phyloP scores from a whole-genome alignment of 257 asterid species.

The Linaria vulgaris region DNA sequence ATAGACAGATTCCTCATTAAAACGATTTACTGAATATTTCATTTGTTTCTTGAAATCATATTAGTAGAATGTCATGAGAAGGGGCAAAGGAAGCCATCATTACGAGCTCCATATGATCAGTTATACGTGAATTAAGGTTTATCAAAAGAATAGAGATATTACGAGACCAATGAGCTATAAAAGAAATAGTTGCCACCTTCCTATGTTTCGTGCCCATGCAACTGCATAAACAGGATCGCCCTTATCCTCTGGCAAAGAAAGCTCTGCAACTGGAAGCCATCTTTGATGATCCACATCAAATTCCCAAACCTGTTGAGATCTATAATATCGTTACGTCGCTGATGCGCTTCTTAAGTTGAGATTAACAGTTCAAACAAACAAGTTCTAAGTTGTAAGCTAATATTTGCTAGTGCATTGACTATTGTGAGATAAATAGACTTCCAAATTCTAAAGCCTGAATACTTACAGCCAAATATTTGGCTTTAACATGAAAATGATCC shows the following conservation, averaged over 20 bases:
- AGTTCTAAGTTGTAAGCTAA: not conserved
- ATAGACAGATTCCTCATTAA: not conserved
- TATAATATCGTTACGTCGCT: conserved; percentile 24
- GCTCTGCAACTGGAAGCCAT: conserved; percentile 99
- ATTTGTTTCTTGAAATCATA: not conserved
- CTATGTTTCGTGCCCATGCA: conserved; percentile 93
- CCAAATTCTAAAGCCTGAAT: not conserved
- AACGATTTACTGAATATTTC: not conserved
- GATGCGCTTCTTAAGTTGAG: conserved; percentile 10
- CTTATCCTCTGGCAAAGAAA: conserved; percentile 72
- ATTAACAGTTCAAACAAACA: conserved; percentile 7
- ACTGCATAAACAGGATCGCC: conserved; percentile 65
- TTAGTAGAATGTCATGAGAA: too few relatives aligned
- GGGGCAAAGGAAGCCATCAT: too few relatives aligned
- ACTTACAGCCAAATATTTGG: not conserved
- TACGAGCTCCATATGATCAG: too few relatives aligned
- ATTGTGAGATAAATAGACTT: not conserved
- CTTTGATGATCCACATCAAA: conserved; percentile 94
- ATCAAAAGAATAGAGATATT: not conserved
- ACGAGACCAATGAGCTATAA: not conserved
- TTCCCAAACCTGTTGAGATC: conserved; percentile 80
- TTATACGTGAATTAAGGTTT: not conserved
- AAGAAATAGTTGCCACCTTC: conserved; percentile 47
- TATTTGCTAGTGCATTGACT: not conserved
- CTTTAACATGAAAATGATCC: not conserved